Percentiles rank a stretch among this genome's conserved stretches.
Conservation (phyloP, 345 rosid genomes). For the Linum lewisii region DNA sequence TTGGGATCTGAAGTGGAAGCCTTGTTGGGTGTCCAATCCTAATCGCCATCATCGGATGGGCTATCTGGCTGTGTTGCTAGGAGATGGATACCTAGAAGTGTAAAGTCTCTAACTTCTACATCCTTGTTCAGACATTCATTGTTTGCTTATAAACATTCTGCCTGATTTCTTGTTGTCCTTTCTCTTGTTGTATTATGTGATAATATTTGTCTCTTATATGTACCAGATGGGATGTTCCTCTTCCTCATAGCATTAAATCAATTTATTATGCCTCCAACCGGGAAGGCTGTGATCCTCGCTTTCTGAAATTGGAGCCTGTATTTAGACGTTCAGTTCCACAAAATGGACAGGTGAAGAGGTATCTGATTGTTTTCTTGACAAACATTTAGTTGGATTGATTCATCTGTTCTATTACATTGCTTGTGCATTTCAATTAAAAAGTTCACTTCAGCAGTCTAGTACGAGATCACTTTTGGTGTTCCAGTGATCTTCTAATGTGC, state of each 20-base stretch:
- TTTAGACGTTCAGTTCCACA: conserved; percentile 63
- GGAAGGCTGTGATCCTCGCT: conserved; percentile 78
- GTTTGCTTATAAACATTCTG: not conserved
- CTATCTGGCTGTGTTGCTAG: conserved; percentile 82
- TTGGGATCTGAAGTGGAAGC: conserved; percentile 92
- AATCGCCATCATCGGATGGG: conserved; percentile 60
- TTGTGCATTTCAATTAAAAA: too few species aligned
- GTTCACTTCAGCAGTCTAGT: too few species aligned
- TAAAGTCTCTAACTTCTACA: conserved; percentile 45
- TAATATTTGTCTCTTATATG: conserved; percentile 4
- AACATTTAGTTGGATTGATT: too few species aligned
- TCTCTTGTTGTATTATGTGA: conserved; percentile 7
- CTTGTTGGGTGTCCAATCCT: conserved; percentile 30
- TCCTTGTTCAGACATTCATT: too few species aligned
- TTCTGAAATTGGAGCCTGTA: conserved; percentile 74
- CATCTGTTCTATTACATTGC: too few species aligned
- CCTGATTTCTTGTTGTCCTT: not conserved
- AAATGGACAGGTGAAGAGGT: conserved; percentile 66
- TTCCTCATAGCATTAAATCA: conserved; percentile 41
- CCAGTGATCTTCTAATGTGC: not conserved
- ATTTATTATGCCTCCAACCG: conserved; percentile 43
- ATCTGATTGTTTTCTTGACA: conserved; percentile 8
- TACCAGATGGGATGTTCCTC: conserved; percentile 94
- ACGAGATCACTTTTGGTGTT: not conserved
- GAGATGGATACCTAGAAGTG: conserved; percentile 93